Conservation (phyloP, 192 early-diverging fungal species). For the Coemansia sp. region DNA sequence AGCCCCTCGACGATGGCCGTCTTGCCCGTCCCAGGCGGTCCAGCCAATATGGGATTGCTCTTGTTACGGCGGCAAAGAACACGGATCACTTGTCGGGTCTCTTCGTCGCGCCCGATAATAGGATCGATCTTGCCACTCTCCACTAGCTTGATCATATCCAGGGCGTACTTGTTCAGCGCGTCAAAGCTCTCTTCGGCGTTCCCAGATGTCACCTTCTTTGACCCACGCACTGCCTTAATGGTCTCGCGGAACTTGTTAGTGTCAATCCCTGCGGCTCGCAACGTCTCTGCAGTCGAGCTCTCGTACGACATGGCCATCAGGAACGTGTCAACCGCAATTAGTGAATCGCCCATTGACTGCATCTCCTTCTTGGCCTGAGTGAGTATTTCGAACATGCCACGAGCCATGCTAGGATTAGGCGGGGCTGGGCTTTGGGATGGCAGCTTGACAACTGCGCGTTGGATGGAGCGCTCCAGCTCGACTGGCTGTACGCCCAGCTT, state of each 20-base stretch:
- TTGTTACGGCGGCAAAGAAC: constrained; percentile 88
- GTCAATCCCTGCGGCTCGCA: constrained; percentile 70
- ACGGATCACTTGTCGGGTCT: constrained; percentile 94
- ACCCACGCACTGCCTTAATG: constrained; percentile 77
- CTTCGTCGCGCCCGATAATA: constrained; percentile 95
- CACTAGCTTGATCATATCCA: constrained; percentile 84
- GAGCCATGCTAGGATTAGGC: constrained; percentile 65
- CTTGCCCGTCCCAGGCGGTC: constrained; percentile 78
- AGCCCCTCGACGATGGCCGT: constrained; percentile 91
- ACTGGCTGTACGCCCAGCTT: constrained; percentile 84
- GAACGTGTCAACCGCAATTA: constrained; percentile 87
- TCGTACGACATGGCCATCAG: constrained; percentile 82
- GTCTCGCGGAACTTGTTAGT: constrained; percentile 75
- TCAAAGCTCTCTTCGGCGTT: constrained; percentile 89
- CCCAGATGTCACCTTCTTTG: constrained; percentile 79
- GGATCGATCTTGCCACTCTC: constrained; percentile 93
- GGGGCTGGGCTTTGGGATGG: constrained; percentile 90
- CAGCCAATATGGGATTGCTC: constrained; percentile 89
- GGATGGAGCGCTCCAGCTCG: constrained; percentile 75
- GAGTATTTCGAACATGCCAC: constrained; percentile 65
- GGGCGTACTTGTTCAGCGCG: constrained; percentile 91
- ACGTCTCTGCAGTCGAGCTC: constrained; percentile 59
- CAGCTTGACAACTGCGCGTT: constrained; percentile 74
- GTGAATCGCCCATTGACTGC: constrained; percentile 87
- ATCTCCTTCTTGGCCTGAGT: constrained; percentile 77